A percentile compares a stretch with the other conserved stretches of the same genome.
Conservation (phyloP, 192 early-diverging fungal species). For the Coemansia reversa region DNA sequence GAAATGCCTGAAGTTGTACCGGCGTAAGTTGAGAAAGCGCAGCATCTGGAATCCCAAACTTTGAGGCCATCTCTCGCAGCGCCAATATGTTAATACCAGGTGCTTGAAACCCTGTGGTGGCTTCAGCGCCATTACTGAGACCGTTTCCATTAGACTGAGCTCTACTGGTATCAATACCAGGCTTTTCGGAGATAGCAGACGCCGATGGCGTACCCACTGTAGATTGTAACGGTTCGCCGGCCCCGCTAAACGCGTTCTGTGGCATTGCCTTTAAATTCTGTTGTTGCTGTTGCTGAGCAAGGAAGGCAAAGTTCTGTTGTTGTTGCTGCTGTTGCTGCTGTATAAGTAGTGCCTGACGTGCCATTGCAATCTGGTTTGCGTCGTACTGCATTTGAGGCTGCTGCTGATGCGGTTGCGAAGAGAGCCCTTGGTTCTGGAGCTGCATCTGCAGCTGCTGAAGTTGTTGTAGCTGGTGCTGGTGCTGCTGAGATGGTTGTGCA, state of each 20-base stretch:
- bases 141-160: slow-evolving; percentile 8
- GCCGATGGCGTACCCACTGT: not conserved
- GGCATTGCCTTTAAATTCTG: slow-evolving; percentile 14
- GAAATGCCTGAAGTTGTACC: slow-evolving; percentile 30
- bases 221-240: not conserved
- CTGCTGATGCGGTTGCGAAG: slow-evolving; percentile 21
- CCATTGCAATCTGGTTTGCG: slow-evolving; percentile 34
- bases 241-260: slow-evolving; percentile 6
- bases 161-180: slow-evolving; percentile 8
- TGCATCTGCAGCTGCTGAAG: slow-evolving; percentile 24
- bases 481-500: slow-evolving; percentile 15
- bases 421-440: slow-evolving; percentile 26
- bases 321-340: slow-evolving; percentile 26
- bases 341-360: slow-evolving; percentile 26
- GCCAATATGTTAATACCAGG: slow-evolving; percentile 12
- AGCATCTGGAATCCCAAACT: slow-evolving; percentile 27
- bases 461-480: slow-evolving; percentile 8
- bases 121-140: not conserved
- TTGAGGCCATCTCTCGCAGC: slow-evolving; percentile 36
- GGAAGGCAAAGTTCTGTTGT: slow-evolving; percentile 18
- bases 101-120: not conserved
- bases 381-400: slow-evolving; percentile 21
- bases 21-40: slow-evolving; percentile 24
- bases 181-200: slow-evolving; percentile 5
- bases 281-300: slow-evolving; percentile 34